Evolutionary conservation across 768 basidiomycete genomes (phyloP).

Genomic region (Tremella mesenterica): DNA sequence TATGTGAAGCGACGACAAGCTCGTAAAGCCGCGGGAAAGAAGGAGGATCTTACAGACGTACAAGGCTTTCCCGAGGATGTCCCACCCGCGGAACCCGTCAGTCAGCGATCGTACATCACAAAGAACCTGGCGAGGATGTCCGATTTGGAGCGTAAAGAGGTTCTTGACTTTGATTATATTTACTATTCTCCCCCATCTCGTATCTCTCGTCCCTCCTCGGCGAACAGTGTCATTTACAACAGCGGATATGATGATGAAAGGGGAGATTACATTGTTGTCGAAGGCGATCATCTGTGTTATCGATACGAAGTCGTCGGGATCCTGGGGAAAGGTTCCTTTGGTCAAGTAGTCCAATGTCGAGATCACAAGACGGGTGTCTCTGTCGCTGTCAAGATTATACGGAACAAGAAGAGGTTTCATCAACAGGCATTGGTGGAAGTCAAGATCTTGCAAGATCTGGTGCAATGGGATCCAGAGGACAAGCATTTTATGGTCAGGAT

Average conservation of each 20-base stretch:
- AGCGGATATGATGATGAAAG: slow-evolving; percentile 96
- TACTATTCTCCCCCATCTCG: slow-evolving; percentile 51
- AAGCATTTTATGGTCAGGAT: slow-evolving; percentile 96
- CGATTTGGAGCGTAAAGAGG: slow-evolving; percentile 81
- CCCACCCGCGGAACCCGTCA: slow-evolving; percentile 57
- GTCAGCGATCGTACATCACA: slow-evolving; percentile 52
- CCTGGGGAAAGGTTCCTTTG: slow-evolving; percentile 96
- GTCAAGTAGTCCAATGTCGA: slow-evolving; percentile 89
- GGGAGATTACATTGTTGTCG: slow-evolving; percentile 86
- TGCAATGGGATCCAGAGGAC: slow-evolving; percentile 97
- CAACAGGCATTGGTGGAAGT: slow-evolving; percentile 98
- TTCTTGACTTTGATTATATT: slow-evolving; percentile 73
- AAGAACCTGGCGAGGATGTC: slow-evolving; percentile 59
- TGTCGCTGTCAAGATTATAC: slow-evolving; percentile 98
- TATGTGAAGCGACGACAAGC: slow-evolving; percentile 85
- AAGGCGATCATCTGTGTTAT: slow-evolving; percentile 86
- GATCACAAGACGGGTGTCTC: slow-evolving; percentile 91
- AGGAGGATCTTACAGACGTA: slow-evolving; percentile 77
- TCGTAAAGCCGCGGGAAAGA: slow-evolving; percentile 69
- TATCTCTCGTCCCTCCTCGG: slow-evolving; percentile 16
- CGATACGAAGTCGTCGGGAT: slow-evolving; percentile 91
- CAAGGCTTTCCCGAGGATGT: slow-evolving; percentile 88
- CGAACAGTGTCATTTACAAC: slow-evolving; percentile 54
- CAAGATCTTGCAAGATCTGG: slow-evolving; percentile 90
- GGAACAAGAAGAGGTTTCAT: slow-evolving; percentile 98